These are phyloP conservation scores for Alternaria brassicae DNA, from an alignment of 2,329 filamentous ascomycete genomes.

Conservation along the genomic window DNA sequence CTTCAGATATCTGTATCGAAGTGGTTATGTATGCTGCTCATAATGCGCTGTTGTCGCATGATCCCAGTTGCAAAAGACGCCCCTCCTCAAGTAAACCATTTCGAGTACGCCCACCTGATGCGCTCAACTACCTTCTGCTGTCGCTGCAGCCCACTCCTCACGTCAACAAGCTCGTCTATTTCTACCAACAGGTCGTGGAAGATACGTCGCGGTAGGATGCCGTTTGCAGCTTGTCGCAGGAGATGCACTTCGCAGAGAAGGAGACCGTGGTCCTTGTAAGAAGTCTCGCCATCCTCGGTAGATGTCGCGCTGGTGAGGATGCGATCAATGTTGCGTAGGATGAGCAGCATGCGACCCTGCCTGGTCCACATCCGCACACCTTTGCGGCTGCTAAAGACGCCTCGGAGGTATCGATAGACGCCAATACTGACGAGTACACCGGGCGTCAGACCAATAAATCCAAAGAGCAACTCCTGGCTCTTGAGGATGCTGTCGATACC, in stretches of 20 bases:
- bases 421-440: constrained; percentile 86
- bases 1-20: not conserved
- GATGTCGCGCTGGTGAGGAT: constrained; percentile 60
- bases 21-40: constrained; percentile 1
- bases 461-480: constrained; percentile 96
- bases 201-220: constrained; percentile 74
- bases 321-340: constrained; percentile 88
- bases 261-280: constrained; percentile 91
- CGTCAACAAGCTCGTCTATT: constrained; percentile 82
- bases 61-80: not conserved
- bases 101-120: constrained; percentile 88
- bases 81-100: constrained; percentile 62
- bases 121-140: constrained; percentile 82
- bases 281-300: constrained; percentile 75
- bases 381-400: constrained; percentile 72
- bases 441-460: constrained; percentile 91
- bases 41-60: not conserved
- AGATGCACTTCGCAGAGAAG: constrained; percentile 89
- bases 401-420: constrained; percentile 73
- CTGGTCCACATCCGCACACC: constrained; percentile 70
- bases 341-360: constrained; percentile 74
- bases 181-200: constrained; percentile 89
- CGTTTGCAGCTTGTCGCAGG: constrained; percentile 71
- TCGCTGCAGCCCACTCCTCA: constrained; percentile 74
- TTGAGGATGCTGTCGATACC: constrained; percentile 94